phyloP scores from a whole-genome alignment of 352 stramenopile genomes.

The Poterioochromonas sp. region DNA sequence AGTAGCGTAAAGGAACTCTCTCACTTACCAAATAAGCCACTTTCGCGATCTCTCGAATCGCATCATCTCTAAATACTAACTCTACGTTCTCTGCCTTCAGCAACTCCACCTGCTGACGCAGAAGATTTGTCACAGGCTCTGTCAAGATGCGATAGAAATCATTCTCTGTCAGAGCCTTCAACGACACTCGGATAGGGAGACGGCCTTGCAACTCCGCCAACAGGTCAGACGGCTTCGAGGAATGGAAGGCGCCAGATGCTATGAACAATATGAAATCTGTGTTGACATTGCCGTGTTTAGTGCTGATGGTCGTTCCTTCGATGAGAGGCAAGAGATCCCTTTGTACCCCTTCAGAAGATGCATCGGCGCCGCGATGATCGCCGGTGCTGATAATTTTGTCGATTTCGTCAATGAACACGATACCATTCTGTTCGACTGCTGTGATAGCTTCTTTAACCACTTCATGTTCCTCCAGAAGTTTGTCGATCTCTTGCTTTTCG shows the following conservation, averaged over 20 bases:
- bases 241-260: slow-evolving; percentile 86
- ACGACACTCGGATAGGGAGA: slow-evolving; percentile 95
- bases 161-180: slow-evolving; percentile 94
- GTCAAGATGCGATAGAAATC: slow-evolving; percentile 98
- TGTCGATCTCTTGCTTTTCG: slow-evolving; percentile 90
- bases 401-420: slow-evolving; percentile 99
- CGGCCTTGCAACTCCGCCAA: slow-evolving; percentile 93
- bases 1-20: no score
- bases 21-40: slow-evolving; percentile 90
- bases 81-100: slow-evolving; percentile 90
- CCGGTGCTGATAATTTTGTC: slow-evolving; percentile 97
- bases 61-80: slow-evolving; percentile 90
- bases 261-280: slow-evolving; percentile 99
- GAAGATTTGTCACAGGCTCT: slow-evolving; percentile 95
- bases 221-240: slow-evolving; percentile 92
- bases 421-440: slow-evolving; percentile 92
- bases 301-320: slow-evolving; percentile 87
- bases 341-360: slow-evolving; percentile 95
- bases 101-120: slow-evolving; percentile 93
- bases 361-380: slow-evolving; percentile 84
- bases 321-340: slow-evolving; percentile 95
- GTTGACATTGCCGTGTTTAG: slow-evolving; percentile 98
- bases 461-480: slow-evolving; percentile 75
- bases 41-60: slow-evolving; percentile 89
- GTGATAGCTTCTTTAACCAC: slow-evolving; percentile 60